Evolutionary conservation across 768 basidiomycete genomes (phyloP).

Genomic region (Gyrodon lividus): DNA sequence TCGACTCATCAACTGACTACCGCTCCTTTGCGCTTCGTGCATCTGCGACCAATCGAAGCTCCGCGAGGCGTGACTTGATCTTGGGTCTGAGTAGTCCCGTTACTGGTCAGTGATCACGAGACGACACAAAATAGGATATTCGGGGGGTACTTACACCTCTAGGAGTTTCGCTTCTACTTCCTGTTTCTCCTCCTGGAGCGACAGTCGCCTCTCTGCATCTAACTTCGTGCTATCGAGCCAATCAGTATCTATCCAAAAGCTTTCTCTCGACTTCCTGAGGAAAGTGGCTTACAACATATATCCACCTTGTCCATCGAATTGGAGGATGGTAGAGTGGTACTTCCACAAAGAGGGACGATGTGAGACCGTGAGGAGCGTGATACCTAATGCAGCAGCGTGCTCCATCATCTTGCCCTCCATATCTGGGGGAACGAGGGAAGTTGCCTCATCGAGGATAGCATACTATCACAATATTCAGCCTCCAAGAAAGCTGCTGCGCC

Average conservation of each 20-base stretch:
- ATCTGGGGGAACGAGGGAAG: slow-evolving; percentile 88
- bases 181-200: slow-evolving; percentile 94
- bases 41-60: slow-evolving; percentile 49
- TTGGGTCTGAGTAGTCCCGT: slow-evolving; percentile 56
- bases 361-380: slow-evolving; percentile 92
- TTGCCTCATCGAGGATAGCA: slow-evolving; percentile 95
- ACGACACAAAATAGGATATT: not conserved
- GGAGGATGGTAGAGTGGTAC: slow-evolving; percentile 84
- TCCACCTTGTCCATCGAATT: slow-evolving; percentile 92
- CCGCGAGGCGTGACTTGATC: slow-evolving; percentile 71
- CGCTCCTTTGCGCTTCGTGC: slow-evolving; percentile 11
- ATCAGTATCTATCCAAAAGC: not conserved
- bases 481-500: not conserved
- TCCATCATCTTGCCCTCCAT: slow-evolving; percentile 97
- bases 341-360: slow-evolving; percentile 94
- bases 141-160: slow-evolving; percentile 65
- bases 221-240: slow-evolving; percentile 65
- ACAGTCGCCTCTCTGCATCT: slow-evolving; percentile 86
- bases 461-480: slow-evolving; percentile 52
- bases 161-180: slow-evolving; percentile 78
- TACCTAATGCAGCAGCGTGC: slow-evolving; percentile 79
- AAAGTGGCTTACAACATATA: slow-evolving; percentile 80
- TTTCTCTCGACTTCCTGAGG: not conserved
- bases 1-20: not conserved
- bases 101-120: not conserved